Percentiles rank a stretch among this genome's conserved stretches.
These are phyloP conservation scores for Eutrema yunnanense DNA, from an alignment of 345 rosid species.

Conservation along the genomic window DNA sequence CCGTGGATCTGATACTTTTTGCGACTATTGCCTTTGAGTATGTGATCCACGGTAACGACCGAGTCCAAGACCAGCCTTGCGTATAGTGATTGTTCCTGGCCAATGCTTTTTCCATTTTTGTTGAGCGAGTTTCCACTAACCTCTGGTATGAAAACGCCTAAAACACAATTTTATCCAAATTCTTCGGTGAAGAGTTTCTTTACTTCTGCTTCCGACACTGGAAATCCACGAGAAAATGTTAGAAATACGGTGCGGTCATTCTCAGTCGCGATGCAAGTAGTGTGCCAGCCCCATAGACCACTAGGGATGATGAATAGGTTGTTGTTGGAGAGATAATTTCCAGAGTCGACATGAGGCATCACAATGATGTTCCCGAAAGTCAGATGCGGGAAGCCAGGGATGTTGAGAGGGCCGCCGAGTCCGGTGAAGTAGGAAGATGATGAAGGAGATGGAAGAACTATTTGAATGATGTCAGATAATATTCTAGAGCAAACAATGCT, in stretches of 20 bases:
- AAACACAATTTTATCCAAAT: constrained; percentile 18
- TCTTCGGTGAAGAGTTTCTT: constrained; percentile 12
- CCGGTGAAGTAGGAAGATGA: neutral
- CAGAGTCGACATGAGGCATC: too few relatives aligned
- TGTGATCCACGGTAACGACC: neutral
- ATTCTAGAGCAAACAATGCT: neutral
- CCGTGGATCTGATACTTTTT: neutral
- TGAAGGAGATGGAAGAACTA: neutral
- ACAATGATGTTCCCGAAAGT: neutral
- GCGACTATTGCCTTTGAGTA: neutral
- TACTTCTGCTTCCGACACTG: constrained; percentile 31
- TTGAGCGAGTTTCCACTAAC: neutral
- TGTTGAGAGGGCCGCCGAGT: neutral
- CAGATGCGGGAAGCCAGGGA: neutral
- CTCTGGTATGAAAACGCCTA: constrained; percentile 5
- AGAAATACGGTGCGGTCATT: constrained; percentile 35
- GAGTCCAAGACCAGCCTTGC: constrained; percentile 6
- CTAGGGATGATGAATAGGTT: neutral
- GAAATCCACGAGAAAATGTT: constrained; percentile 42
- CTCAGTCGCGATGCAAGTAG: neutral
- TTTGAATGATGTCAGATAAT: neutral
- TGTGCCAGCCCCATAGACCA: neutral
- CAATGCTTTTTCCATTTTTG: neutral
- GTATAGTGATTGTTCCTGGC: constrained; percentile 7
- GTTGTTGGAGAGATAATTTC: too few relatives aligned